A percentile compares a stretch with the other conserved stretches of the same genome.
Conservation (phyloP, 1,284 basidiomycete genomes). For the Leucoagaricus sp. region DNA sequence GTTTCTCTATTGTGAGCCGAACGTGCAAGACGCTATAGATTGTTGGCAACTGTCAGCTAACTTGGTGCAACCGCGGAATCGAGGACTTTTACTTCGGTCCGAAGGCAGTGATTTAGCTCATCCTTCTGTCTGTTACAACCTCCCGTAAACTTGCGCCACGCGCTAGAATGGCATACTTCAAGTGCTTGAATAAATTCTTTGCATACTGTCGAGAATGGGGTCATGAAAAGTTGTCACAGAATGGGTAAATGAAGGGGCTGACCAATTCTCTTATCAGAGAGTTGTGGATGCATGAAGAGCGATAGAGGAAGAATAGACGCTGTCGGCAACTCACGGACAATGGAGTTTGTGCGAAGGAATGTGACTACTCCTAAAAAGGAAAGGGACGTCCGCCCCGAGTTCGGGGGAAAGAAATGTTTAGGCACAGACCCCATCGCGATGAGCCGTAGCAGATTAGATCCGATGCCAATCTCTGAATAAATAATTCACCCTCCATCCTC, state of each 20-base stretch:
- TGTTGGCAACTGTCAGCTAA: slow-evolving; percentile 9
- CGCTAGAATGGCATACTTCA: slow-evolving; percentile 62
- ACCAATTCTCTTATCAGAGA: slow-evolving; percentile 72
- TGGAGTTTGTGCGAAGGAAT: background rate
- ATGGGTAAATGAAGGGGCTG: slow-evolving; percentile 19
- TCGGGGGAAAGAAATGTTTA: slow-evolving; percentile 11
- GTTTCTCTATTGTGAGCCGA: slow-evolving; percentile 69
- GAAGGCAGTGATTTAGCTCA: slow-evolving; percentile 73
- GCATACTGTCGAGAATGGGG: slow-evolving; percentile 49
- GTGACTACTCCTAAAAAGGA: background rate
- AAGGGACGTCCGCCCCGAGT: slow-evolving; percentile 3
- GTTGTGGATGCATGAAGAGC: slow-evolving; percentile 67
- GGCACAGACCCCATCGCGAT: slow-evolving; percentile 11
- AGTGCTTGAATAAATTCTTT: slow-evolving; percentile 75
- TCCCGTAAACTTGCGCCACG: slow-evolving; percentile 65
- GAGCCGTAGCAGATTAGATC: slow-evolving; percentile 22
- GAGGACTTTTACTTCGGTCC: slow-evolving; percentile 62
- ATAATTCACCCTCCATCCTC: slow-evolving; percentile 11
- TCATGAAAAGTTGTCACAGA: slow-evolving; percentile 1
- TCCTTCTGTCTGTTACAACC: slow-evolving; percentile 75
- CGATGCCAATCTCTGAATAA: slow-evolving; percentile 12
- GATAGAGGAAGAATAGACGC: background rate
- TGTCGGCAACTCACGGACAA: slow-evolving; percentile 15
- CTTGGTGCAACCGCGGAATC: slow-evolving; percentile 2
- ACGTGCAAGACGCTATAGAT: slow-evolving; percentile 66